Base-by-base conservation (phyloP, 2,329 filamentous ascomycete genomes). In the Claviceps citrina region DNA sequence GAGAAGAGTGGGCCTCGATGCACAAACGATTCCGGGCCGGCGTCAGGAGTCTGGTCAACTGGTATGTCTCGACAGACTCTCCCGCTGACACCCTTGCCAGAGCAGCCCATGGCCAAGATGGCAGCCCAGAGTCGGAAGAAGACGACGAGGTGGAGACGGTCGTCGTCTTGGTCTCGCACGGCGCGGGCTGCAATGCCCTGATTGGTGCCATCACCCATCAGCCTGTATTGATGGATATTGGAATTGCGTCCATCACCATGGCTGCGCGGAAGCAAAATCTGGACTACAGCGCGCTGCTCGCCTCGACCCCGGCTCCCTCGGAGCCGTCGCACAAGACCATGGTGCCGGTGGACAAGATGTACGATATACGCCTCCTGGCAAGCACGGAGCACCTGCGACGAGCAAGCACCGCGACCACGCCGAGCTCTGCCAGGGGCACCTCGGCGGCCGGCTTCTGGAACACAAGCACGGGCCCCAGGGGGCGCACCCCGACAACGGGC, bases 1-100 rank as follows among this genome's bases (percentile, higher is more conserved):
- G 84, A 1, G 91, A 98, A 59, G 91, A 96, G 60, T 98, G 91
- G 91, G 82, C 84, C 24, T 70, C 77, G 3, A 96, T 98, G 91
- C 91, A 98, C 60, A 80, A 79, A 54, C 75, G 91, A 18, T 94
- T 96, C 52, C 73, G 86, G 28, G 74, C 69, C 45, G 89, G 89
- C 1, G 60, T 95, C 30, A 78, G 83, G 47, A 75, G 76, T 33
- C 72, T 95, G 64, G 66, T 95, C 10, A 71, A 81, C 43, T 96
- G 86, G 84, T 98, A 98, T 55, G 68, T 55, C 51, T 76, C 58
- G 46, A 66, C 61, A 7, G 67, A 72, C 24, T 59, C 64, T 20
- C 67, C 71, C 3, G 64, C 66, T 8, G 65, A 71, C 32, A 65
- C 71, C 56, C 64, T 68, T 12, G 68, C 68, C 7, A 68, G 62